Evolutionary conservation across 768 basidiomycete species (phyloP), one percentile per base, ranked within the genome.

Genomic region (Suillus subaureus): DNA sequence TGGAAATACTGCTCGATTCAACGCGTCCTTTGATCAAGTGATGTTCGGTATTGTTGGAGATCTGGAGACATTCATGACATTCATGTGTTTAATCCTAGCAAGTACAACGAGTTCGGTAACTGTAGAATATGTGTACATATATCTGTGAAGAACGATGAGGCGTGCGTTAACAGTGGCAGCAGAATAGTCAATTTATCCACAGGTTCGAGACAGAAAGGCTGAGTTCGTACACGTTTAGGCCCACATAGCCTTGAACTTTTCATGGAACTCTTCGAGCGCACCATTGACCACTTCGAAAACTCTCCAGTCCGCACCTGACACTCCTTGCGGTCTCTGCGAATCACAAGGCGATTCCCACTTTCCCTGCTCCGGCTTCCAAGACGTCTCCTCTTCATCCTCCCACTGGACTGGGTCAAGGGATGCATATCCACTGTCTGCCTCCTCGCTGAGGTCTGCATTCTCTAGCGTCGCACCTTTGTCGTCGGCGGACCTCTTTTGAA

Each of bases 171-270:
- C 49, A 51, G 49, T 26, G 13, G 49, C 6, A 49, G 12, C 23
- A 23, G 6, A 49, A 51, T 26, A 13, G 49, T 28, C 26, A 15
- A 51, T 15, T 26, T 26, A 51, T 51, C 23, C 15, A 51, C 15
- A 26, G 6, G 26, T 28, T 16, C 3, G 5, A 28, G 15, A 15
- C 28, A 51, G 15, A 23, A 15, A 26, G 39, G 13, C 6, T 23
- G 23, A 49, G 23, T 16, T 6, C 5, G 18, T 28, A 54, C 43
- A 42, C 31, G 21, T 33, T 67, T 23, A 83, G 0, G 89, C 88
- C 89, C 88, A 89, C 78, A 88, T 90, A 9, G 81, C 84, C 67
- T 75, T 83, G 76, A 84, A 90, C 72, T 89, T 89, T 64, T 76
- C 81, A 11, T 84, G 75, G 63, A 91, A 89, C 68, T 89, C 85